Conservation (phyloP, 2,329 filamentous ascomycete genomes). For the Ophiostoma montium region DNA sequence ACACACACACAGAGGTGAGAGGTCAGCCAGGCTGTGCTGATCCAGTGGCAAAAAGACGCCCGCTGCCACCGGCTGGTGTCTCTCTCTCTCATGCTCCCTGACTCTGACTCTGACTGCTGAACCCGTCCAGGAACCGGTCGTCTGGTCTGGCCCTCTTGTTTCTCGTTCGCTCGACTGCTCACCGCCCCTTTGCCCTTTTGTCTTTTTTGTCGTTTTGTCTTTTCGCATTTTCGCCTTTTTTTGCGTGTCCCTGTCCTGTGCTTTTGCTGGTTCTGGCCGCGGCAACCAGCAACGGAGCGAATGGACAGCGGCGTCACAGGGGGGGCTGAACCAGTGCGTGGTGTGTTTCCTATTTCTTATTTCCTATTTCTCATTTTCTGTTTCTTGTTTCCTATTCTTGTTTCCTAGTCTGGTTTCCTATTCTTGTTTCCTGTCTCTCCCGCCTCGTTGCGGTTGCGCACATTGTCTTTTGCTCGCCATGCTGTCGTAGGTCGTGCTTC, state of each 20-base stretch:
- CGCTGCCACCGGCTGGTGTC: no score
- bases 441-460: neutral
- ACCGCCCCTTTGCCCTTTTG: neutral
- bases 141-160: no score
- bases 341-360: neutral
- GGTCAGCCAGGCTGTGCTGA: no score
- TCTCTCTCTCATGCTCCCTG: no score
- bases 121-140: no score
- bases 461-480: conserved; percentile 3
- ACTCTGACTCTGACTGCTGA: no score
- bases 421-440: neutral
- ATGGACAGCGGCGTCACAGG: neutral
- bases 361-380: neutral
- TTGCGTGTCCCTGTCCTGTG: neutral
- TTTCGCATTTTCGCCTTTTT: no score
- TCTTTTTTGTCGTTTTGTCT: neutral
- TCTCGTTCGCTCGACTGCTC: neutral
- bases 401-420: neutral
- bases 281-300: neutral
- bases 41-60: no score
- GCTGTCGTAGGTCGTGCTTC: neutral
- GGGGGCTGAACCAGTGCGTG: neutral
- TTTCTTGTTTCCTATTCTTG: neutral
- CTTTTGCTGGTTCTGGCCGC: neutral
- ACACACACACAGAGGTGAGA: no score